These are phyloP conservation scores for Myxozyma neotropica DNA, from an alignment of 805 yeast genomes.

Conservation along the genomic window DNA sequence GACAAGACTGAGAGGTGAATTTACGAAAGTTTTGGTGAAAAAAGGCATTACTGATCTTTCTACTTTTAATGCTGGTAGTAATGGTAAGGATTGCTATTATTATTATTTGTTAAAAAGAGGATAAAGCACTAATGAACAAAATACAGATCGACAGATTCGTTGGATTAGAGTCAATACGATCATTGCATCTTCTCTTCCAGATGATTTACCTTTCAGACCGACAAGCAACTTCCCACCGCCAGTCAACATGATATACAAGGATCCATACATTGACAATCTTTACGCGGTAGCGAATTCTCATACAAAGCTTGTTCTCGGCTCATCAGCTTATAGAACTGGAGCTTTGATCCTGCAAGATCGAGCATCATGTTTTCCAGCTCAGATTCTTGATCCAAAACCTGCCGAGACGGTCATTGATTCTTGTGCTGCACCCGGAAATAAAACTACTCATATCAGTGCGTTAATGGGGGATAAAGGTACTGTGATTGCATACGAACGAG, in stretches of 20 bases:
- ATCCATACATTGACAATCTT: slow-evolving; percentile 70
- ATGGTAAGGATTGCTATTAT: slow-evolving; percentile 1
- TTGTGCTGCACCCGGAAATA: slow-evolving; percentile 98
- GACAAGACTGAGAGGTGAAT: slow-evolving; percentile 79
- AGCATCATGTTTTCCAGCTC: slow-evolving; percentile 96
- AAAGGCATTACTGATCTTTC: slow-evolving; percentile 60
- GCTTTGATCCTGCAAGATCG: slow-evolving; percentile 89
- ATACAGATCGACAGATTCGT: slow-evolving; percentile 43
- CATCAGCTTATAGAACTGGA: slow-evolving; percentile 73
- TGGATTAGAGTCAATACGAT: slow-evolving; percentile 63
- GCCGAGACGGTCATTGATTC: slow-evolving; percentile 80
- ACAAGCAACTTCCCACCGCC: slow-evolving; percentile 34
- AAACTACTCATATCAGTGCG: slow-evolving; percentile 89
- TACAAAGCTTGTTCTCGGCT: slow-evolving; percentile 57
- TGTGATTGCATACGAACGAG: slow-evolving; percentile 87
- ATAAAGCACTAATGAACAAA: too few species aligned
- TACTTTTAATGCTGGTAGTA: slow-evolving; percentile 12
- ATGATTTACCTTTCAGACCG: slow-evolving; percentile 4
- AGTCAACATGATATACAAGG: slow-evolving; percentile 68
- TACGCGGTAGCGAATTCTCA: slow-evolving; percentile 80
- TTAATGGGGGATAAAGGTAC: slow-evolving; percentile 46
- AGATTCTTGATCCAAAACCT: slow-evolving; percentile 64
- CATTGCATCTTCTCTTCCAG: slow-evolving; percentile 45
- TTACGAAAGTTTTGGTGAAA: slow-evolving; percentile 73
- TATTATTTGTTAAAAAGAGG: not conserved